Evolutionary conservation across 805 yeast species (phyloP).

Genomic region (Wickerhamiella lipophila): DNA sequence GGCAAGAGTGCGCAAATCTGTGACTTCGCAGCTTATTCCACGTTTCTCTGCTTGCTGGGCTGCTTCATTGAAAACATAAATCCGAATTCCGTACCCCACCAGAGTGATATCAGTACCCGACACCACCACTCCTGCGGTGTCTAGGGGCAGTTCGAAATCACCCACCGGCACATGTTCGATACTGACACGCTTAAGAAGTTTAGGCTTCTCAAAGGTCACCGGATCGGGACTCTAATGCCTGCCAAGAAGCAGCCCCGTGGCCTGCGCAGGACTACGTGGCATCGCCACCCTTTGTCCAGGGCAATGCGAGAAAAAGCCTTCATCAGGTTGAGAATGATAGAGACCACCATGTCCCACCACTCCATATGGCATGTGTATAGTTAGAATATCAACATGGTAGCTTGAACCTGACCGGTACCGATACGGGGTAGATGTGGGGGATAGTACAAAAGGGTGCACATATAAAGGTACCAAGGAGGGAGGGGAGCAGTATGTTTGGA

Average conservation of each 20-base stretch:
- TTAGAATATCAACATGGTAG: constrained; percentile 74
- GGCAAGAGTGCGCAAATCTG: constrained; percentile 82
- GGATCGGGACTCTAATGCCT: constrained; percentile 90
- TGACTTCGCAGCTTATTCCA: constrained; percentile 73
- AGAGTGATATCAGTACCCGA: constrained; percentile 74
- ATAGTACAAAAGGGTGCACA: no score
- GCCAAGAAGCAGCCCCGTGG: constrained; percentile 83
- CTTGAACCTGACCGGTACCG: constrained; percentile 90
- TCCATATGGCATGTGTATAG: constrained; percentile 94
- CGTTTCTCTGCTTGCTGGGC: constrained; percentile 66
- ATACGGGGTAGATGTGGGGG: constrained; percentile 72
- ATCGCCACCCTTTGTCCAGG: constrained; percentile 88
- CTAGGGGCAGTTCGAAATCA: constrained; percentile 76
- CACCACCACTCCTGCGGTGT: constrained; percentile 74
- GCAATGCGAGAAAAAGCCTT: constrained; percentile 88
- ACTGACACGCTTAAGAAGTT: constrained; percentile 71
- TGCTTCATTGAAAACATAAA: constrained; percentile 64
- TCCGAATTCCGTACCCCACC: constrained; percentile 75
- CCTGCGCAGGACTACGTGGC: constrained; percentile 83
- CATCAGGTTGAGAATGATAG: constrained; percentile 87
- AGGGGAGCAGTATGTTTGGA: no score
- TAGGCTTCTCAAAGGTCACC: constrained; percentile 86
- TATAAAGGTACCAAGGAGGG: no score
- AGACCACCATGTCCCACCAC: constrained; percentile 97
- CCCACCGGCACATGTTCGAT: constrained; percentile 72